Conservation (phyloP, 2,329 filamentous ascomycete genomes). For the Chrysoporthe deuterocubensis region DNA sequence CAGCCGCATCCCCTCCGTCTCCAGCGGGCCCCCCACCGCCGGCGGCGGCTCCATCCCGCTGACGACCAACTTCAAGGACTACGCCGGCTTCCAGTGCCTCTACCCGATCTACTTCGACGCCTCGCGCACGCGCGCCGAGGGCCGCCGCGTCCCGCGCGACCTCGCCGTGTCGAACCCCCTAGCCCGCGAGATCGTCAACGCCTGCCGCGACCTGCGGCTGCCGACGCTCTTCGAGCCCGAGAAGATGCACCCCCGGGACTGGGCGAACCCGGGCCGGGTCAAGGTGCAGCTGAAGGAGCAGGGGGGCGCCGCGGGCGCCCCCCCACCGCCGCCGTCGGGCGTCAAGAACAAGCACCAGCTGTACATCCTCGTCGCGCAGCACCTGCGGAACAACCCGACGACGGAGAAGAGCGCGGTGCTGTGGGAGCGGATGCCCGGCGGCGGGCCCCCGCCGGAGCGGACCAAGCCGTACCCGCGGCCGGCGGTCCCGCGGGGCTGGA, state of each 20-base stretch:
- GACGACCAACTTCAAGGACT: conserved; percentile 51
- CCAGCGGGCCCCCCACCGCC: conserved; percentile 38
- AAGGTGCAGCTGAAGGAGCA: conserved; percentile 71
- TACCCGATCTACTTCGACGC: conserved; percentile 97
- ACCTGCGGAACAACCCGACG: conserved; percentile 79
- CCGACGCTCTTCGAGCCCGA: conserved; percentile 84
- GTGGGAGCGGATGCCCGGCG: conserved; percentile 72
- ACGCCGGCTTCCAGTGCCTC: conserved; percentile 82
- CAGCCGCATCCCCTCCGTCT: conserved; percentile 42
- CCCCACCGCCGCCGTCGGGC: conserved; percentile 42
- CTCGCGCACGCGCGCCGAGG: conserved; percentile 73
- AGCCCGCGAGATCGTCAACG: conserved; percentile 85
- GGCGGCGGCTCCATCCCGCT: conserved; percentile 37
- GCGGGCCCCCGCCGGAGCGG: conserved; percentile 64
- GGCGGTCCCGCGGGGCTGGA: conserved; percentile 85
- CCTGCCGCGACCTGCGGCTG: conserved; percentile 73
- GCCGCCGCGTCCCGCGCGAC: conserved; percentile 73
- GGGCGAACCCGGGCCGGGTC: conserved; percentile 93
- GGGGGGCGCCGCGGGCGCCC: conserved; percentile 14
- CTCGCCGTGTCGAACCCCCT: conserved; percentile 84
- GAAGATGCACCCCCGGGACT: conserved; percentile 94
- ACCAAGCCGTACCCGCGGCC: conserved; percentile 70
- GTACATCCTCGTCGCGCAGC: conserved; percentile 77
- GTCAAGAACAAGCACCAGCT: conserved; percentile 85
- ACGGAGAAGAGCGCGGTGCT: conserved; percentile 70